Evolutionary conservation across 257 asterid species (phyloP).

Genomic region (Oldenlandia corymbosa): DNA sequence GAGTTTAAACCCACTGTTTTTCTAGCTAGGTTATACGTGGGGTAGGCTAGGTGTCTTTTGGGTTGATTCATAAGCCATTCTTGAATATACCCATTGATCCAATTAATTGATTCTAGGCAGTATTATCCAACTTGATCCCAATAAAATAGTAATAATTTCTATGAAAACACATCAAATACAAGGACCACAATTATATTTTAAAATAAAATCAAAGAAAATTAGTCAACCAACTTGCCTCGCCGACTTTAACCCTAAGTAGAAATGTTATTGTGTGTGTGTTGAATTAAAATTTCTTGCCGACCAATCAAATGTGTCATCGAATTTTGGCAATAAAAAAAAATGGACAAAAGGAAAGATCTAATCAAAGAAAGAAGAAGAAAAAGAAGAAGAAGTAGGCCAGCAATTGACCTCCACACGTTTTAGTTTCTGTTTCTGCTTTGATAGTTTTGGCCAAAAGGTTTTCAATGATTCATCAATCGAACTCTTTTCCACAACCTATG

Average conservation of each 20-base stretch:
- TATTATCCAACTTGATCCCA: constrained; percentile 13
- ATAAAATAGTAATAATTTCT: too few species aligned
- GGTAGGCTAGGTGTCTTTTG: constrained; percentile 5
- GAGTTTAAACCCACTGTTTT: neutral
- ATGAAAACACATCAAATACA: too few species aligned
- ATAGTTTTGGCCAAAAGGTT: too few species aligned
- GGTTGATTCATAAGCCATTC: constrained; percentile 14
- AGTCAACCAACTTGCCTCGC: neutral
- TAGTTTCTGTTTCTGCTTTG: neutral
- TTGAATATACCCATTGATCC: constrained; percentile 13
- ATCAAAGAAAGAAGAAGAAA: neutral
- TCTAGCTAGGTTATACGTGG: neutral
- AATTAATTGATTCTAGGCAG: neutral
- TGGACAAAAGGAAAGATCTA: too few species aligned
- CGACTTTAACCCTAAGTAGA: neutral
- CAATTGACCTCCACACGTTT: constrained; percentile 1
- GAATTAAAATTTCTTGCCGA: constrained; percentile 6
- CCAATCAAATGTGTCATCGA: neutral
- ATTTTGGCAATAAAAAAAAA: neutral
- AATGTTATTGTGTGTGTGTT: too few species aligned
- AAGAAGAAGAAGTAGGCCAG: neutral
- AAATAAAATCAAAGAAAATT: too few species aligned
- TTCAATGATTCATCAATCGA: neutral
- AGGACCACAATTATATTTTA: too few species aligned
- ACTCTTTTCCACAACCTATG: neutral